phyloP scores from a whole-genome alignment of 192 early-diverging fungal genomes.

The Lobosporangium transversale region DNA sequence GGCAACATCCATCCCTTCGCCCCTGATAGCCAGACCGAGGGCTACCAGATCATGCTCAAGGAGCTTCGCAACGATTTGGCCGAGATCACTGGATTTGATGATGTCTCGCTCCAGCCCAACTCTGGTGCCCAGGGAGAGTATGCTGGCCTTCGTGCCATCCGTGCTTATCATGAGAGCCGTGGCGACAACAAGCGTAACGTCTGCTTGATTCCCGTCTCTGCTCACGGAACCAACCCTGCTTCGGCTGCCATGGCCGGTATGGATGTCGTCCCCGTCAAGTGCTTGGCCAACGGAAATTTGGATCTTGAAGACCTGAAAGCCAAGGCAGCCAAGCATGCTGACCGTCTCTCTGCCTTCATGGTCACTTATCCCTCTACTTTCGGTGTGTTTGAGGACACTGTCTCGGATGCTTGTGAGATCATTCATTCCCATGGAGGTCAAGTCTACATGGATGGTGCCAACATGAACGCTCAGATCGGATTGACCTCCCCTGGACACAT shows the following conservation, averaged over 20 bases:
- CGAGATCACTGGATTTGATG: conserved; percentile 94
- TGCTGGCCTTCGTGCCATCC: conserved; percentile 94
- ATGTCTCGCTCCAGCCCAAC: conserved; percentile 96
- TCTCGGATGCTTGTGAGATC: conserved; percentile 88
- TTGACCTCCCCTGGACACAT: conserved; percentile 90
- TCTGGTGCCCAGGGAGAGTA: conserved; percentile 99
- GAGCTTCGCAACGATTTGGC: conserved; percentile 91
- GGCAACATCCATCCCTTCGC: conserved; percentile 96
- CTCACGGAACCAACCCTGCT: conserved; percentile 99
- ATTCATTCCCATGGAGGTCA: conserved; percentile 95
- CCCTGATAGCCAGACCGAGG: conserved; percentile 92
- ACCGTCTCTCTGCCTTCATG: conserved; percentile 93
- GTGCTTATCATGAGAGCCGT: conserved; percentile 88
- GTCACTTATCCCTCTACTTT: conserved; percentile 99
- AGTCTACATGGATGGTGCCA: conserved; percentile 98
- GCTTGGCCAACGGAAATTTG: conserved; percentile 91
- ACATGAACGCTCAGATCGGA: conserved; percentile 90
- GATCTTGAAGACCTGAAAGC: conserved; percentile 89
- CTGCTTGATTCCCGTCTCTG: conserved; percentile 97
- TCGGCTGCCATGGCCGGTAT: conserved; percentile 98
- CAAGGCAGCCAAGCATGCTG: conserved; percentile 90
- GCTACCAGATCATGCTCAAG: conserved; percentile 88
- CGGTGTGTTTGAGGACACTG: conserved; percentile 96
- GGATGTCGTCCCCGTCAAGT: conserved; percentile 93
- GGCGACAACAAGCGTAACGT: conserved; percentile 89